Base-by-base conservation (phyloP, 805 yeast species). In the Hyphopichia homilentoma region DNA sequence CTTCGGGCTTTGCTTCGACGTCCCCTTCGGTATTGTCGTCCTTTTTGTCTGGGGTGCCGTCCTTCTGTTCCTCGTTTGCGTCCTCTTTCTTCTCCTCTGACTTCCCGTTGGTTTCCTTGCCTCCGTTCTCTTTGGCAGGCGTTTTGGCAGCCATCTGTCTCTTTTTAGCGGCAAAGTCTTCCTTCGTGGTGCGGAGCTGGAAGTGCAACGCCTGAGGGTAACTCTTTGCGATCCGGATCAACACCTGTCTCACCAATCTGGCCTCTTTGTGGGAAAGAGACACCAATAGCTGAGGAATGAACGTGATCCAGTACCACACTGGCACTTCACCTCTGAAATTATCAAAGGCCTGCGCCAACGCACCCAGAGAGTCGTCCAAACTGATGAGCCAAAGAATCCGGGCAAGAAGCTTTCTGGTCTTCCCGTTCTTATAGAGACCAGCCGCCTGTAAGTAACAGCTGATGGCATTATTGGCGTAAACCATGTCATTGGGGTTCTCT, bases 231-330 rank as follows among this genome's bases (percentile, higher is more conserved):
- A 93, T 93, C 44, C 93, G 73, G 33, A 88, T 84, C 52, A 93
- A 70, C 27, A 93, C 84, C 47, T 81, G 88, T 39, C 96, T 81
- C 2, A 90, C 96, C 56, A 88, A 70, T 35, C 77, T 74, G 0
- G 97, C 97, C 54, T 93, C 97, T 46, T 79, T 83, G 46, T 88
- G 95, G 1, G 97, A 85, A 39, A 93, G 67, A 0, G 96, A 81
- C 0, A 96, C 82, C 45, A 93, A 67, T 38, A 93, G 68, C 59
- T 94, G 98, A 2, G 98, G 98, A 44, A 93, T 88, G 50, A 84
- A 93, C 0, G 97, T 87, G 27, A 93, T 87, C 97, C 97, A 93
- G 57, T 90, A 90, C 99, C 99, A 93, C 2, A 90, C 96, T 4
- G 99, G 98, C 25, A 87, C 87, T 43, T 94, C 99, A 14, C 97